Evolutionary conservation across 1,139 yeast genomes (phyloP), one percentile per base, ranked within the genome.

Genomic region (Yarrowia galli): DNA sequence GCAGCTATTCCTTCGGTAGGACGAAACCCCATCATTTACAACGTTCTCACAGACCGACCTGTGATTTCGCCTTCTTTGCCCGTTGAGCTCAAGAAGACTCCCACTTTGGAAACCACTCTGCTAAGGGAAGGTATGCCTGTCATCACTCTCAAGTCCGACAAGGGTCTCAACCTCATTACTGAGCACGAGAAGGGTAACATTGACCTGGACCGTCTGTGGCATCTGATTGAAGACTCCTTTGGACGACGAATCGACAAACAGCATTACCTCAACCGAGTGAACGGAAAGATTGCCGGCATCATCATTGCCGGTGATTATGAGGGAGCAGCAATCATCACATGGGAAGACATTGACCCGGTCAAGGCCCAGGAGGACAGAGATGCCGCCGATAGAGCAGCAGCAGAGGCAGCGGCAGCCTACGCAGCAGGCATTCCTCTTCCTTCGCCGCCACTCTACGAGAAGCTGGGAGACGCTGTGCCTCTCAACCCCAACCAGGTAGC

Each of bases 11-110:
- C 74, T 46, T 71, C 76, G 18, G 70, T 76, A 1, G 73, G 74
- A 25, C 77, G 83, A 76, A 92, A 93, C 75, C 98, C 99, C 0
- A 84, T 95, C 48, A 86, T 95, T 13, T 92, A 92, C 78, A 95
- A 95, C 75, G 85, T 95, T 10, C 81, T 95, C 49, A 95, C 99
- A 0, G 98, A 95, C 76, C 81, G 98, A 68, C 92, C 98, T 0
- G 84, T 92, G n/a, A 88, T 95, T 18, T 92, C 98, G 0, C 92
- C 98, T 0, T 93, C 98, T 0, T 81, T 95, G 54, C 98, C 99
- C 0, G 87, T 91, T 51, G 77, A 75, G 61, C 75, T 79, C 35
- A 76, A 77, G 58, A 81, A 87, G 65, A 88, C 92, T 0, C 91
- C 91, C 0, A 82, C 82, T 48, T 77, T 89, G 20, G 85, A 88